A percentile compares a stretch with the other conserved stretches of the same genome.
Conservation (phyloP, 169 alveolate species). For the Neospora caninum region DNA sequence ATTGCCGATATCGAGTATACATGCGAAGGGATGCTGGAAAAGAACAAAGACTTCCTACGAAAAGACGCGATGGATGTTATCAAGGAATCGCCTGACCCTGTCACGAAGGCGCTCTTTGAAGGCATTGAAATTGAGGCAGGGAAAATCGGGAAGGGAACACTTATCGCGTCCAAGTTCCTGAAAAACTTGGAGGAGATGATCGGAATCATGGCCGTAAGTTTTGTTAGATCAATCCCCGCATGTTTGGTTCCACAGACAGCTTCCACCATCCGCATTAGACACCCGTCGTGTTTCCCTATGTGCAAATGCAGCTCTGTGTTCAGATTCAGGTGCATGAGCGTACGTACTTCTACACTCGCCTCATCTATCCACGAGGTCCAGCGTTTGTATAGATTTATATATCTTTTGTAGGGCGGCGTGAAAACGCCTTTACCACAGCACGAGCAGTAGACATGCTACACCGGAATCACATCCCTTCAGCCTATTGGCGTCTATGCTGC, state of each 20-base stretch:
- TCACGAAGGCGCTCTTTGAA: constrained; percentile 79
- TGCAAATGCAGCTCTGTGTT: background rate
- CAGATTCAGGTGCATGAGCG: too few species aligned
- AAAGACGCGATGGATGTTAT: constrained; percentile 80
- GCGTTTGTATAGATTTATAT: too few species aligned
- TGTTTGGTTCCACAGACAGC: background rate
- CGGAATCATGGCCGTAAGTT: constrained; percentile 75
- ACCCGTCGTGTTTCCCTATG: background rate
- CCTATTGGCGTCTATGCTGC: too few species aligned
- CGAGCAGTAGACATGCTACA: too few species aligned
- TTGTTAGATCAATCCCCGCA: too few species aligned
- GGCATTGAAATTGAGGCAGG: constrained; percentile 83
- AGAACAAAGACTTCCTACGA: constrained; percentile 87
- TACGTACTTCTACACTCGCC: too few species aligned
- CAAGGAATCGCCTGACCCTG: constrained; percentile 69
- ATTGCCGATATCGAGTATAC: constrained; percentile 88
- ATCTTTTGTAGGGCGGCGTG: too few species aligned
- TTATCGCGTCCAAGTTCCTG: constrained; percentile 89
- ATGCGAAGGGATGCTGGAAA: constrained; percentile 82
- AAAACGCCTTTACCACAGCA: too few species aligned
- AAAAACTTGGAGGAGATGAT: constrained; percentile 82
- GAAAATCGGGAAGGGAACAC: constrained; percentile 87
- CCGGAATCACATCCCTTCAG: too few species aligned
- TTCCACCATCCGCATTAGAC: background rate
- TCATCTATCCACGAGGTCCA: too few species aligned